These are phyloP conservation scores for Cochlearia excelsa DNA, from an alignment of 345 rosid species.

Conservation along the genomic window DNA sequence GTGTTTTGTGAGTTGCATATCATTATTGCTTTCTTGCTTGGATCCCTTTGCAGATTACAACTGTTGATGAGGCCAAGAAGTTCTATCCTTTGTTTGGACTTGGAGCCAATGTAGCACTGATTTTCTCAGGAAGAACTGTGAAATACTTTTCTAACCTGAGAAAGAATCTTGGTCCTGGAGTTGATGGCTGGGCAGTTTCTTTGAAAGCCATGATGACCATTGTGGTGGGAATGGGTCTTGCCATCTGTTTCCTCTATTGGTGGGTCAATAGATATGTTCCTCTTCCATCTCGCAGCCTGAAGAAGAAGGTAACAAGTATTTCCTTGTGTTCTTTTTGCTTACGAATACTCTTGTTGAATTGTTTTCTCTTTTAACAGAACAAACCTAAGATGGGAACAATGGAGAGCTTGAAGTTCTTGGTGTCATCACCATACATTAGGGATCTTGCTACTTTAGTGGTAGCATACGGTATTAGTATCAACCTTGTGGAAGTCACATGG, in stretches of 20 bases:
- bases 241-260: conserved; percentile 86
- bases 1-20: conserved; percentile 10
- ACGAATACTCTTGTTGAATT: neutral
- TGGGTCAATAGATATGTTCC: conserved; percentile 78
- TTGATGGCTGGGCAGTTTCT: conserved; percentile 97
- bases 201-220: conserved; percentile 95
- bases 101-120: conserved; percentile 87
- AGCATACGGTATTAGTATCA: conserved; percentile 97
- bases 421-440: conserved; percentile 81
- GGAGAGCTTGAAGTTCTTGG: conserved; percentile 97
- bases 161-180: conserved; percentile 86
- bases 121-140: conserved; percentile 95
- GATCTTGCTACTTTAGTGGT: conserved; percentile 96
- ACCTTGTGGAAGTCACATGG: conserved; percentile 98
- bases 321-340: neutral
- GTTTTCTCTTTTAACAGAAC: neutral
- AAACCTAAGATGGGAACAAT: conserved; percentile 74
- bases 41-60: conserved; percentile 68
- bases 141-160: conserved; percentile 90
- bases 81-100: conserved; percentile 96
- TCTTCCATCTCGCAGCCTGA: conserved; percentile 85
- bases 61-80: conserved; percentile 91
- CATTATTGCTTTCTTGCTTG: neutral
- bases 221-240: conserved; percentile 76
- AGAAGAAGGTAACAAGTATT: conserved; percentile 71